Conservation (phyloP, 345 rosid species). For the Aquilaria yunnanensis region DNA sequence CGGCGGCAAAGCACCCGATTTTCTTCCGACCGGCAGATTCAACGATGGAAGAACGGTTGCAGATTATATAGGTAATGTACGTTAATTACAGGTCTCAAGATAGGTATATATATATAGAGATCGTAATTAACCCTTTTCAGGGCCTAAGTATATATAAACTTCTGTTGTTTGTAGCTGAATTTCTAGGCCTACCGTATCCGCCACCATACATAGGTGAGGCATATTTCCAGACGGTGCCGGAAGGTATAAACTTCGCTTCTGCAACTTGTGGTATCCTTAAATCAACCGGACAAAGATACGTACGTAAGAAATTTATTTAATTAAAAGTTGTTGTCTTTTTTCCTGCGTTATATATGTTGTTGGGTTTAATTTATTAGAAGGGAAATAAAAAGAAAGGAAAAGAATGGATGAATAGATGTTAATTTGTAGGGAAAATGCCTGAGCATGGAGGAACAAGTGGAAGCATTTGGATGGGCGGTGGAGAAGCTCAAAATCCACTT, state of each 20-base stretch:
- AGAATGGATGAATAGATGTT: neutral
- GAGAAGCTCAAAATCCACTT: constrained; percentile 9
- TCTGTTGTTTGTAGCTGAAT: constrained; percentile 28
- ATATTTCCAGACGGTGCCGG: neutral
- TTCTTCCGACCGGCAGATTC: constrained; percentile 41
- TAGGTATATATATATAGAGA: too few relatives aligned
- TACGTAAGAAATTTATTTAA: constrained; percentile 13
- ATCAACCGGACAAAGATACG: constrained; percentile 22
- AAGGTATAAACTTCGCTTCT: constrained; percentile 47
- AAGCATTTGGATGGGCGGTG: constrained; percentile 19
- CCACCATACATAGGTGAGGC: constrained; percentile 25
- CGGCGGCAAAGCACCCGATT: neutral
- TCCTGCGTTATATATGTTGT: neutral
- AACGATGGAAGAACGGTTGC: constrained; percentile 38
- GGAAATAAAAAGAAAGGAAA: neutral
- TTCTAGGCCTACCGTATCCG: constrained; percentile 34
- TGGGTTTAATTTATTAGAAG: neutral
- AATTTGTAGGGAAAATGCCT: constrained; percentile 37
- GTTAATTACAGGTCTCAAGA: neutral
- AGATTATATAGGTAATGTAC: constrained; percentile 30
- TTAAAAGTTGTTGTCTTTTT: neutral
- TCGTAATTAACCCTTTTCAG: too few relatives aligned
- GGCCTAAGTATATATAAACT: neutral
- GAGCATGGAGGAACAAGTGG: constrained; percentile 32
- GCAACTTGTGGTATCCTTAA: constrained; percentile 42